Conservation (phyloP, 1,139 yeast genomes). For the Blastobotrys serpentis region DNA sequence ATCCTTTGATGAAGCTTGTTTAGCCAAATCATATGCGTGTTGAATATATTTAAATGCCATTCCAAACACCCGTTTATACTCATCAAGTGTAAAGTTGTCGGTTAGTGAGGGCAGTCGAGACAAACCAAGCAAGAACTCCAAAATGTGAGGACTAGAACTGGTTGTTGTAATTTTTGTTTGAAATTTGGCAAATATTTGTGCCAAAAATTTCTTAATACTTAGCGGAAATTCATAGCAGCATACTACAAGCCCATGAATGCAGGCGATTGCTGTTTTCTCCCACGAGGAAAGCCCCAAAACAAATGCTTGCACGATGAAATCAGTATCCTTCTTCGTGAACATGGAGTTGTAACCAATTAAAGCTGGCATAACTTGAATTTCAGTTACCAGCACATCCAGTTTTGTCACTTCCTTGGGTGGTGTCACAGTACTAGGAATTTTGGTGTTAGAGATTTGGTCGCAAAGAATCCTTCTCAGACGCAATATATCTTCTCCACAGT, state of each 20-base stretch:
- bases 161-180: constrained; percentile 74
- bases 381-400: constrained; percentile 65
- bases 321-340: constrained; percentile 64
- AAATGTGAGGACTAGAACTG: constrained; percentile 67
- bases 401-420: constrained; percentile 45
- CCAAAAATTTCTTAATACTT: constrained; percentile 66
- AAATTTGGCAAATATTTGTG: constrained; percentile 62
- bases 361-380: constrained; percentile 64
- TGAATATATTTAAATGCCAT: constrained; percentile 79
- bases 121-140: constrained; percentile 69
- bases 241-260: constrained; percentile 70
- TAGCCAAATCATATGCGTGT: constrained; percentile 55
- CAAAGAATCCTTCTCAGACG: constrained; percentile 53
- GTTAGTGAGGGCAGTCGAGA: constrained; percentile 67
- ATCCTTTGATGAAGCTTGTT: constrained; percentile 20
- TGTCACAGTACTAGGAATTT: constrained; percentile 41
- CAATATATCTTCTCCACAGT: constrained; percentile 47
- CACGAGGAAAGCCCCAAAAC: constrained; percentile 67
- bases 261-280: constrained; percentile 72
- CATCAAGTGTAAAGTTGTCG: constrained; percentile 72
- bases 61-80: constrained; percentile 76
- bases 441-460: constrained; percentile 52
- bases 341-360: constrained; percentile 62
- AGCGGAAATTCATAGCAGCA: constrained; percentile 80
- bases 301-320: constrained; percentile 63